Base-by-base conservation (phyloP, 352 stramenopile genomes). In the Blastocystis hominis region DNA sequence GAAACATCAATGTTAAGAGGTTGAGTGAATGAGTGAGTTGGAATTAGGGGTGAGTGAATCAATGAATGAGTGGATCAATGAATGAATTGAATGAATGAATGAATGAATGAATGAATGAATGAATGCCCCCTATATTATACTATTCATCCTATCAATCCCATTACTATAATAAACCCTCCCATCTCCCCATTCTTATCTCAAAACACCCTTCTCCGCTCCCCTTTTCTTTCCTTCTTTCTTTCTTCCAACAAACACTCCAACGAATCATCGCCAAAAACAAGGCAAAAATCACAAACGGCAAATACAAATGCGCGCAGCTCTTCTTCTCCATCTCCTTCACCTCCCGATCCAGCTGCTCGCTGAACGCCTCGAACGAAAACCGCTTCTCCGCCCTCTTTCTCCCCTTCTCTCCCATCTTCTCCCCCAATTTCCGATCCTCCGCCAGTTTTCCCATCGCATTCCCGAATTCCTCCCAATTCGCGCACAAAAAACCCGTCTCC, bases 401-500 rank as follows among this genome's bases (percentile, higher is more conserved):
- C 68, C 72, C 72, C 7, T 38, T 64, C 40, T 36, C 36, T 47
- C 72, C 72, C 50, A 84, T 9, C 56, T 64, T 84, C 7, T 66
- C 72, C 15, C 7, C 72, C 40, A 84, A 53, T 15, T 84, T 20
- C n/a, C n/a, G 36, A n/a, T 84, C 50, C 50, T 69, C 72, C 20
- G 68, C 53, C 50, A 84, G n/a, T n/a, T 64, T 34, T 38, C 47
- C 55, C 72, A 84, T 84, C 7, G 72, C 77, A 36, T 55, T n/a
- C n/a, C 62, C 77, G 44, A 63, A 78, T 40, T 78, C 77, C n/a
- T 75, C 47, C 66, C 66, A 75, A 20, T 78, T 38, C 50, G 93
- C 88, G 61, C 91, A 95, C 59, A 95, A 89, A 78, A 94, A 95
- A 0, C 93, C 93, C 6, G 93, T 95, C 70, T 92, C 91, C 2